phyloP scores from a whole-genome alignment of 208 protist genomes.

The Endotrypanum monterogeii region DNA sequence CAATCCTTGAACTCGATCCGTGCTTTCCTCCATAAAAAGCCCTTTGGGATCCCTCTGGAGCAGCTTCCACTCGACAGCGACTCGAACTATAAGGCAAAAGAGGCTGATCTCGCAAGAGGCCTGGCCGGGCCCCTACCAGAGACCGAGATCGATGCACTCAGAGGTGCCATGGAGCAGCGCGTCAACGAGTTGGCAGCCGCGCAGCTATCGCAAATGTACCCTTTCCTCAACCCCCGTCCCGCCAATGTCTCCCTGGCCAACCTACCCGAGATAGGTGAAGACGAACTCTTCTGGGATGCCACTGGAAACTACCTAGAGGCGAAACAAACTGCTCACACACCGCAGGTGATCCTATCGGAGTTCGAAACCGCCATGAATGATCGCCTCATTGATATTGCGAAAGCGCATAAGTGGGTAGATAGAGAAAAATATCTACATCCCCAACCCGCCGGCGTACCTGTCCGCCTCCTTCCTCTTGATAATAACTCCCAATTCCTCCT shows the following conservation, averaged over 20 bases:
- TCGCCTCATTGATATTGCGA: constrained; percentile 32
- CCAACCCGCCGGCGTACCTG: constrained; percentile 18
- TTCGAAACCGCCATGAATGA: constrained; percentile 32
- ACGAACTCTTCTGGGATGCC: constrained; percentile 32
- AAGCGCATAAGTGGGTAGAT: constrained; percentile 30
- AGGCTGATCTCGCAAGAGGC: constrained; percentile 22
- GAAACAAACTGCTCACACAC: background rate
- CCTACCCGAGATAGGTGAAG: constrained; percentile 29
- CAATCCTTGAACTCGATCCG: constrained; percentile 28
- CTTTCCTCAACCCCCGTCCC: constrained; percentile 32
- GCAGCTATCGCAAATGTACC: constrained; percentile 31
- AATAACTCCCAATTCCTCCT: constrained; percentile 20
- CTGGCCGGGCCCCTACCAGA: background rate
- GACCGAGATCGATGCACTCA: constrained; percentile 6
- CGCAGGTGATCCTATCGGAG: constrained; percentile 7
- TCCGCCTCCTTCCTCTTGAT: constrained; percentile 36
- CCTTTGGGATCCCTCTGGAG: constrained; percentile 41
- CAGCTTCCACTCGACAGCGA: constrained; percentile 44
- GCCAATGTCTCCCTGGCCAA: constrained; percentile 29
- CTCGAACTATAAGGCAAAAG: constrained; percentile 34
- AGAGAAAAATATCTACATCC: constrained; percentile 40
- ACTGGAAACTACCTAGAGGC: constrained; percentile 21
- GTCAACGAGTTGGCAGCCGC: constrained; percentile 52
- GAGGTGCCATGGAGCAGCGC: constrained; percentile 42
- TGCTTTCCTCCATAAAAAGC: constrained; percentile 43